phyloP scores from a whole-genome alignment of 768 basidiomycete species.

The Tulasnella sp. region DNA sequence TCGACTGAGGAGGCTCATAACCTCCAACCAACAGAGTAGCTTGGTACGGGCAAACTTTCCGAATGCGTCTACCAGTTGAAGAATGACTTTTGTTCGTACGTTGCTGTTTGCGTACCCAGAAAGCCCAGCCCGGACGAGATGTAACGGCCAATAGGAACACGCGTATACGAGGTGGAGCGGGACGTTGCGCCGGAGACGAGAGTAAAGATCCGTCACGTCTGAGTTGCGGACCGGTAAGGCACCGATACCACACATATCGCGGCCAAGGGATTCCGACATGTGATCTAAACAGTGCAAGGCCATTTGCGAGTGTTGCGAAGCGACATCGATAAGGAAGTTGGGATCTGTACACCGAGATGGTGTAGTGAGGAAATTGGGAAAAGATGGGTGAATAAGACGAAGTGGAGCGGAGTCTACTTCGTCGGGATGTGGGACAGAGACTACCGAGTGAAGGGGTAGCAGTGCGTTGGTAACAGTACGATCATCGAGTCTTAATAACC shows the following conservation, averaged over 20 bases:
- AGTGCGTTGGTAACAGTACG: background rate
- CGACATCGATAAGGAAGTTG: background rate
- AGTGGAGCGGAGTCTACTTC: background rate
- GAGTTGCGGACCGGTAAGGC: background rate
- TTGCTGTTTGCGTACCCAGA: background rate
- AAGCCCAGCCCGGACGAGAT: background rate
- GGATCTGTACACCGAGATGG: background rate
- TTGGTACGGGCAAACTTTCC: background rate
- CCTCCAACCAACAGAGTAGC: conserved; percentile 3
- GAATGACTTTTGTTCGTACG: no score
- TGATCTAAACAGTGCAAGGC: background rate
- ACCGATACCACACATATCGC: background rate
- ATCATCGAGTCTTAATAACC: background rate
- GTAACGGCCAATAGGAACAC: background rate
- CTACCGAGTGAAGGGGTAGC: background rate
- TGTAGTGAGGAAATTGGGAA: conserved; percentile 11
- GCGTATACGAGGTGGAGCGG: background rate
- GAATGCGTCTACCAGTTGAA: background rate
- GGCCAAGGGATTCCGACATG: background rate
- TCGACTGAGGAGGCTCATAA: background rate
- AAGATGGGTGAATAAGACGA: conserved; percentile 12
- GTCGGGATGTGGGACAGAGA: background rate
- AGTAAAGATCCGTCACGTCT: background rate
- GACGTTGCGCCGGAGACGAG: background rate
- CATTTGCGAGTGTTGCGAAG: background rate